Evolutionary conservation across 106 monocot species (phyloP), one percentile per base, ranked within the genome.

Genomic region (Xerophyta viscosa): DNA sequence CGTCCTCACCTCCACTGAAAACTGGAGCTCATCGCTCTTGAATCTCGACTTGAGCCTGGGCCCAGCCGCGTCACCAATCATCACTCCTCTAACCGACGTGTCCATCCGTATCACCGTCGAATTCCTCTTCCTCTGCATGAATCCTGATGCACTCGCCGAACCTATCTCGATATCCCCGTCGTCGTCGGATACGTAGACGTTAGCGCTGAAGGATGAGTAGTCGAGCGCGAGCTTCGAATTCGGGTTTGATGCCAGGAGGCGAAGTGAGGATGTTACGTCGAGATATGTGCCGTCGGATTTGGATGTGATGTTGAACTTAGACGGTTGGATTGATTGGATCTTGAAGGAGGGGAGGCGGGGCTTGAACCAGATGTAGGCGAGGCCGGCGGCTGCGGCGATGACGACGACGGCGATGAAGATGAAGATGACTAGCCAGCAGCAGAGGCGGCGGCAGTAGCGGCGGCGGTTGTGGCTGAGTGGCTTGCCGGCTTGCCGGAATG

Each of bases 361-460:
- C 57, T 70, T 76, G 66, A 76, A 86, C 51, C 65, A 86, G 43
- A 86, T 57, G 68, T 80, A 86, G 47, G 47, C 31, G 51, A 77
- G 49, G 3, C 49, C 69, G 25, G 42, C 66, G 43, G 56, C 72
- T 48, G 66, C 54, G 27, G 82, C 81, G 43, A 77, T 17, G 61
- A 64, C 46, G 48, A 67, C 54, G 25, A 66, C 20, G 52, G 76
- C n/a, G 31, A 39, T 21, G 25, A 86, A 31, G 30, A 68, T 4
- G 48, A 63, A 10, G 8, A 66, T 27, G 58, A 46, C 26, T 27
- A 53, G 31, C 36, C 58, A 77, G 70, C 77, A 83, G 72, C 77
- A 83, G 26, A 54, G 4, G 1, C 74, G 17, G 19, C 28, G 37
- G 41, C 9, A 60, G 66, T n/a, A 65, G 70, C 22, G 37, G 56